Conservation (phyloP, 495 filamentous ascomycete species). For the Xylaria bambusicola region DNA sequence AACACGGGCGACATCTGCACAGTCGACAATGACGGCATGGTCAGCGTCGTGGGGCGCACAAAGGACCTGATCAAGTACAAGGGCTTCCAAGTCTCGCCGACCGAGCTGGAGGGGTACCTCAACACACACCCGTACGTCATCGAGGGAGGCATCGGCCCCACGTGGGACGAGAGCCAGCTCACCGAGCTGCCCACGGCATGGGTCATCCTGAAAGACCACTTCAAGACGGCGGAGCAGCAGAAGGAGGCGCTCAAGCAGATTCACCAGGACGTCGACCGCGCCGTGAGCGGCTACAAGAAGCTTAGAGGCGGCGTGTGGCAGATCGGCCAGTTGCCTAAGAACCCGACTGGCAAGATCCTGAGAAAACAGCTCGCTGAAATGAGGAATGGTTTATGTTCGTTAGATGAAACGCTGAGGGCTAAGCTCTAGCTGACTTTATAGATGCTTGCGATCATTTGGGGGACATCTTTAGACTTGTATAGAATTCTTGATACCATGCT, state of each 20-base stretch:
- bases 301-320: conserved; percentile 41
- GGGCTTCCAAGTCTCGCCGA: conserved; percentile 73
- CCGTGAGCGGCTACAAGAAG: conserved; percentile 40
- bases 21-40: conserved; percentile 55
- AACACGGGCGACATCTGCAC: conserved; percentile 67
- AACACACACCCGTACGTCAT: conserved; percentile 62
- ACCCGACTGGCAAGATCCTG: conserved; percentile 39
- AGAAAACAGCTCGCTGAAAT: conserved; percentile 33
- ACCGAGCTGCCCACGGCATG: conserved; percentile 73
- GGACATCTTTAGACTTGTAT: background rate
- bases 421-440: conserved; percentile 21
- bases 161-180: conserved; percentile 60
- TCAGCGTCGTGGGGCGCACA: conserved; percentile 65
- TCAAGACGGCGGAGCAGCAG: conserved; percentile 38
- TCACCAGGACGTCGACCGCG: conserved; percentile 51
- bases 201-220: conserved; percentile 56
- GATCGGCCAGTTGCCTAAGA: conserved; percentile 35
- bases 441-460: background rate
- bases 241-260: conserved; percentile 55
- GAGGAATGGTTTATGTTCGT: conserved; percentile 27
- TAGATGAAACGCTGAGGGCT: conserved; percentile 12
- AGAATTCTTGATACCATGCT: background rate
- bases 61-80: conserved; percentile 73
- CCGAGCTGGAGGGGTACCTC: conserved; percentile 70
- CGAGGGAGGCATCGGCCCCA: conserved; percentile 70